Evolutionary conservation across 768 basidiomycete species (phyloP).

Genomic region (Melanogaster broomeanus): DNA sequence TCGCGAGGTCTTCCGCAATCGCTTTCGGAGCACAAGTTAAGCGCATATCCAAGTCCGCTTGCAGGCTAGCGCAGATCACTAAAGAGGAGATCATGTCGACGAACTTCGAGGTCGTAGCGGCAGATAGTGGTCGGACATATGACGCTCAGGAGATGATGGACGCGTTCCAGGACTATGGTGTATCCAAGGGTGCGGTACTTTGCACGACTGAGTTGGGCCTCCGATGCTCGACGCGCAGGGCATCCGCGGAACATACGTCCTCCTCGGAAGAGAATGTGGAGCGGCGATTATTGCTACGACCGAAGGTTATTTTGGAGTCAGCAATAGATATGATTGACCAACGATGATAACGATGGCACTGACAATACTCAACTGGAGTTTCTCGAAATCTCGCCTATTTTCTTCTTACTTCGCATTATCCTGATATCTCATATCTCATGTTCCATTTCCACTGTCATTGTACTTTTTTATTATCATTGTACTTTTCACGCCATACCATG

Average conservation of each 20-base stretch:
- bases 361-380: background rate
- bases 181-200: constrained; percentile 53
- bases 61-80: constrained; percentile 61
- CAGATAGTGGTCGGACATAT: constrained; percentile 54
- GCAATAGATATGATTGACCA: constrained; percentile 53
- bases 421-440: background rate
- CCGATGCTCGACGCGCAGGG: constrained; percentile 57
- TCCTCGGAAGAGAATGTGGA: constrained; percentile 50
- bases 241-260: constrained; percentile 16
- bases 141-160: constrained; percentile 56
- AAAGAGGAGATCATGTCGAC: constrained; percentile 79
- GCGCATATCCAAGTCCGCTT: constrained; percentile 64
- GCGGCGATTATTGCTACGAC: constrained; percentile 59
- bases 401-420: background rate
- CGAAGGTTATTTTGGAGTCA: constrained; percentile 80
- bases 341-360: constrained; percentile 15
- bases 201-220: constrained; percentile 75
- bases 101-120: constrained; percentile 68
- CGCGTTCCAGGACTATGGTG: constrained; percentile 61
- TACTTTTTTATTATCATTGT: constrained; percentile 15
- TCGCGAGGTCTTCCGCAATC: constrained; percentile 42
- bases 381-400: background rate
- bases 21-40: constrained; percentile 63
- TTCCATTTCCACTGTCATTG: background rate
- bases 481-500: constrained; percentile 11